Percentiles rank a stretch among this genome's conserved stretches.
These are phyloP conservation scores for Blastobotrys elegans DNA, from an alignment of 1,139 yeast genomes.

Conservation along the genomic window DNA sequence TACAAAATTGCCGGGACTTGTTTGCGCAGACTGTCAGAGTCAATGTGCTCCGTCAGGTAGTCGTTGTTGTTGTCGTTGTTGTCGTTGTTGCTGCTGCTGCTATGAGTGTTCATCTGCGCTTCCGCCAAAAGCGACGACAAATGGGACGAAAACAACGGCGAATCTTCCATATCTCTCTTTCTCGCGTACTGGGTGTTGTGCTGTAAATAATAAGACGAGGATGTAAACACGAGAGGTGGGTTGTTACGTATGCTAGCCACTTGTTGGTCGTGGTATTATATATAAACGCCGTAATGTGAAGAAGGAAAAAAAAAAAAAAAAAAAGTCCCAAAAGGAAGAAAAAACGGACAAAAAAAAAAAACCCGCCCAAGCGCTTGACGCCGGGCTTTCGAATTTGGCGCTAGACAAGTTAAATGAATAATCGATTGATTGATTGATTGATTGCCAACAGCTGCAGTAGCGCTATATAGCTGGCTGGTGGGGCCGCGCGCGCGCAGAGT, in stretches of 20 bases:
- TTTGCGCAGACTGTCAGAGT: constrained; percentile 14
- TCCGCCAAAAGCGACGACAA: constrained; percentile 25
- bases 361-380: no score
- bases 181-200: no score
- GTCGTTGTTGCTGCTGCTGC: constrained; percentile 23
- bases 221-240: not conserved
- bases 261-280: no score
- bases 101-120: constrained; percentile 23
- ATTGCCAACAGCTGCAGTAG: no score
- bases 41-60: constrained; percentile 24
- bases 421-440: no score
- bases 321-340: not conserved
- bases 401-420: no score
- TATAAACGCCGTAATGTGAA: no score
- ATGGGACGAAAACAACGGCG: constrained; percentile 22
- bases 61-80: constrained; percentile 20
- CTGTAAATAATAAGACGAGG: not conserved
- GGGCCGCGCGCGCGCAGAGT: no score
- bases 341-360: not conserved
- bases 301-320: constrained; percentile 1
- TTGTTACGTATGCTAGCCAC: no score
- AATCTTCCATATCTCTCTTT: constrained; percentile 1
- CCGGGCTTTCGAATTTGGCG: no score
- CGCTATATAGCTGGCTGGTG: no score
- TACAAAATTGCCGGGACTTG: not conserved